Base-by-base conservation (phyloP, 768 basidiomycete species). In the Phylloporus sp. region DNA sequence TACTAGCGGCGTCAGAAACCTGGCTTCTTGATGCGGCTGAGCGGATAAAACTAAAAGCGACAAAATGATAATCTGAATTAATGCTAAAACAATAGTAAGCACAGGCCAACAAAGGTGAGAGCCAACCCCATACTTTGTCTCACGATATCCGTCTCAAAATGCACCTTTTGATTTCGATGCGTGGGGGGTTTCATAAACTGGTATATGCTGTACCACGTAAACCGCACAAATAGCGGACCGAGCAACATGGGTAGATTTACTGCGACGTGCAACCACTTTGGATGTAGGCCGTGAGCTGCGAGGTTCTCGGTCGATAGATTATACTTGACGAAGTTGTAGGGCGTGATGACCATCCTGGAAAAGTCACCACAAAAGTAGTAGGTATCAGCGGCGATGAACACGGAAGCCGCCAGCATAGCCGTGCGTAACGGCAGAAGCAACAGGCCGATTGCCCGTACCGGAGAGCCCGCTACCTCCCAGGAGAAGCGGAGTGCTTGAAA, bases 221-320 rank as follows among this genome's bases (percentile, higher is more conserved):
- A 47, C 64, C 63, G 60, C 9, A 65, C 45, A n/a, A 72, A n/a
- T 12, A 66, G 49, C 5, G 72, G 72, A 16, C 73, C 70, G 4
- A 74, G 58, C 13, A 75, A 52, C 65, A 75, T 66, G 16, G 73
- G 73, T 10, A 75, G 50, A 54, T 75, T 75, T 27, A 75, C 68
- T 20, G 64, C 61, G 28, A 69, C 43, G 50, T 74, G 73, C 6
- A 75, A 61, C 73, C 72, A 74, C 20, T 62, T 62, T 2, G 73
- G 73, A 56, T 75, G 73, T 15, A 74, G 48, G 9, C 73, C 73
- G 43, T 75, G 73, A 24, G 63, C 66, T 0, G 69, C 69, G 29
- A 73, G 66, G 58, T 75, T 74, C 15, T 62, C 55, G 10, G 66
- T 48, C 3, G 65, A 63, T n/a, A 72, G 46, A 52, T 73, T 74